Evolutionary conservation across 176 grass and related monocot species (phyloP).

Genomic region (Hordeum vulgare): DNA sequence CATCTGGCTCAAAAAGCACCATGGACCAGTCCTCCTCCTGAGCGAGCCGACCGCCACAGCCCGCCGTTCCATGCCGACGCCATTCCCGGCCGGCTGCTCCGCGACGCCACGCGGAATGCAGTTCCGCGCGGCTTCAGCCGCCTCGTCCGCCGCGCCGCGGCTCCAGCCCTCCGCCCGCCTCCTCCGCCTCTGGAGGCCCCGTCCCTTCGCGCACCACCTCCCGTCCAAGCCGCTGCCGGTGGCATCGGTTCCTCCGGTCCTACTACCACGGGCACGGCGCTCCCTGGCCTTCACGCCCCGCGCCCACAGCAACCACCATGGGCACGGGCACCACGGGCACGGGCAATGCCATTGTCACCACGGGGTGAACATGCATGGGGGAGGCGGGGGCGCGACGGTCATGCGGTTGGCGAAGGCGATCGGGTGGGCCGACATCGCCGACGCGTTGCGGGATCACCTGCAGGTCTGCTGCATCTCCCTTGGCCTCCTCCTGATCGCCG

Average conservation of each 20-base stretch:
- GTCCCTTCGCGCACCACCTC: not conserved
- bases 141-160: not conserved
- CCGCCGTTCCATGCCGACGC: no score
- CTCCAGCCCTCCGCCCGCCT: not conserved
- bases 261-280: not conserved
- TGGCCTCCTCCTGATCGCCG: conserved; percentile 67
- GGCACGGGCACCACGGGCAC: not conserved
- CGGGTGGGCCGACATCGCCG: conserved; percentile 68
- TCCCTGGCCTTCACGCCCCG: conserved; percentile 5
- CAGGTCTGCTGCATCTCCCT: conserved; percentile 79
- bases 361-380: conserved; percentile 5
- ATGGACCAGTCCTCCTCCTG: no score
- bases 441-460: conserved; percentile 76
- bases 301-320: conserved; percentile 38
- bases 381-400: conserved; percentile 16
- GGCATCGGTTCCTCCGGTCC: not conserved
- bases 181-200: conserved; percentile 19
- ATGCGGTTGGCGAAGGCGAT: conserved; percentile 52
- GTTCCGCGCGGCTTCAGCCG: conserved; percentile 12
- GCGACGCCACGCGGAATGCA: conserved; percentile 18
- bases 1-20: no score
- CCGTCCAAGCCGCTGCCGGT: not conserved
- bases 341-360: conserved; percentile 9
- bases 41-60: no score
- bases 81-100: no score